A percentile compares a stretch with the other conserved stretches of the same genome.
These are phyloP conservation scores for Termitomyces sp. DNA, from an alignment of 768 basidiomycete species.

Conservation along the genomic window DNA sequence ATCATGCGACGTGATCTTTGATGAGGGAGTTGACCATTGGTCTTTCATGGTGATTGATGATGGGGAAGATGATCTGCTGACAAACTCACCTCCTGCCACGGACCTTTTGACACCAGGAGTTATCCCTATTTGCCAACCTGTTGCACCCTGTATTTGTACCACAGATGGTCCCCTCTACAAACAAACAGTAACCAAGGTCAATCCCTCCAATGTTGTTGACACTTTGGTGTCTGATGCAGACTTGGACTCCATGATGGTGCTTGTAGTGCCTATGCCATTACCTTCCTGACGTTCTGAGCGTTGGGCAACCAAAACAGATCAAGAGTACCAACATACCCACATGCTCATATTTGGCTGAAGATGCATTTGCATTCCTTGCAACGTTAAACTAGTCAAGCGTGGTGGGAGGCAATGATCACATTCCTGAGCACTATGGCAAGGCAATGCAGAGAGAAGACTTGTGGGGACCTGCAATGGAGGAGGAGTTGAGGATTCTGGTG, in stretches of 20 bases:
- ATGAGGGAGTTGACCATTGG: not conserved
- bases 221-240: too few relatives aligned
- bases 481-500: constrained; percentile 17
- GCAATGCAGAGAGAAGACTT: constrained; percentile 12
- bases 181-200: not conserved
- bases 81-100: too few relatives aligned
- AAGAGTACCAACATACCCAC: too few relatives aligned
- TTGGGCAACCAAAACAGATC: too few relatives aligned
- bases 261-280: too few relatives aligned
- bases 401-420: not conserved
- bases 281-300: too few relatives aligned
- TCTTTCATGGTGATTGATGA: not conserved
- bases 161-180: not conserved
- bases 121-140: not conserved
- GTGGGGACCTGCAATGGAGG: constrained; percentile 13
- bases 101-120: not conserved
- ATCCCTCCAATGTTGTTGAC: too few relatives aligned
- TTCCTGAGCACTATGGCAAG: constrained; percentile 3
- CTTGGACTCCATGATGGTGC: too few relatives aligned
- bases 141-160: not conserved
- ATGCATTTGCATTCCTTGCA: too few relatives aligned
- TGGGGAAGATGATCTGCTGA: too few relatives aligned
- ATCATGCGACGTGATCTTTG: not conserved
- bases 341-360: too few relatives aligned
- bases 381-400: not conserved